Evolutionary conservation across 2,329 filamentous ascomycete species (phyloP).

Genomic region (Corniculantispora saksenae): DNA sequence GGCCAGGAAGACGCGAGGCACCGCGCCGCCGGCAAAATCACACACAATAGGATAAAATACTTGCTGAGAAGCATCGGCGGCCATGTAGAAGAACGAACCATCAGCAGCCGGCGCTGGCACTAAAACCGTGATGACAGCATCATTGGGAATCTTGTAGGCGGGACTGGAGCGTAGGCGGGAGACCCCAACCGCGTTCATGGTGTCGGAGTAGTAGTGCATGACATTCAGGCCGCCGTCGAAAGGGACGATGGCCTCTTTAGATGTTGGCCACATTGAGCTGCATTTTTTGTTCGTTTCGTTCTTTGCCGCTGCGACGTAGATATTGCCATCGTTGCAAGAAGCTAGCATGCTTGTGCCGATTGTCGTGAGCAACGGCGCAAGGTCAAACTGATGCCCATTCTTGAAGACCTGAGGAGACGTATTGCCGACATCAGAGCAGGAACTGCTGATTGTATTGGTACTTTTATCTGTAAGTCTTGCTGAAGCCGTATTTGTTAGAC

Average conservation of each 20-base stretch:
- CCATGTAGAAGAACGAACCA: slow-evolving; percentile 25
- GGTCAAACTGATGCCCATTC: slow-evolving; percentile 24
- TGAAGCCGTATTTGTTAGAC: not conserved
- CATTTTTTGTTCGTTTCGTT: slow-evolving; percentile 24
- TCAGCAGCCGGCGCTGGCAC: slow-evolving; percentile 19
- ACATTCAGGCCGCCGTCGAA: slow-evolving; percentile 27
- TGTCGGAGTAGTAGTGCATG: slow-evolving; percentile 37
- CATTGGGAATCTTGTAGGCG: slow-evolving; percentile 22
- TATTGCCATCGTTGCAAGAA: slow-evolving; percentile 37
- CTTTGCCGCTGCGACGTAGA: slow-evolving; percentile 31
- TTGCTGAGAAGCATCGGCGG: slow-evolving; percentile 24
- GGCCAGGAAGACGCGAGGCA: slow-evolving; percentile 32
- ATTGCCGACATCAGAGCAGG: not conserved
- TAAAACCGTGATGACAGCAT: slow-evolving; percentile 24
- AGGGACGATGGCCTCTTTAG: slow-evolving; percentile 24
- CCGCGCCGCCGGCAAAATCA: slow-evolving; percentile 26
- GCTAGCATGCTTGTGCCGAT: slow-evolving; percentile 26
- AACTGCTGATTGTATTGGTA: not conserved
- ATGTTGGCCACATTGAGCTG: slow-evolving; percentile 28
- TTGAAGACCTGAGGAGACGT: slow-evolving; percentile 21
- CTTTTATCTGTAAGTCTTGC: not conserved
- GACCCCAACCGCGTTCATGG: slow-evolving; percentile 34
- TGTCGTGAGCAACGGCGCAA: slow-evolving; percentile 26
- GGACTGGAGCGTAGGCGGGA: slow-evolving; percentile 31
- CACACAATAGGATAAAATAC: slow-evolving; percentile 34